Evolutionary conservation across 2,329 filamentous ascomycete species (phyloP).

Genomic region (Ramularia collo-cygni): DNA sequence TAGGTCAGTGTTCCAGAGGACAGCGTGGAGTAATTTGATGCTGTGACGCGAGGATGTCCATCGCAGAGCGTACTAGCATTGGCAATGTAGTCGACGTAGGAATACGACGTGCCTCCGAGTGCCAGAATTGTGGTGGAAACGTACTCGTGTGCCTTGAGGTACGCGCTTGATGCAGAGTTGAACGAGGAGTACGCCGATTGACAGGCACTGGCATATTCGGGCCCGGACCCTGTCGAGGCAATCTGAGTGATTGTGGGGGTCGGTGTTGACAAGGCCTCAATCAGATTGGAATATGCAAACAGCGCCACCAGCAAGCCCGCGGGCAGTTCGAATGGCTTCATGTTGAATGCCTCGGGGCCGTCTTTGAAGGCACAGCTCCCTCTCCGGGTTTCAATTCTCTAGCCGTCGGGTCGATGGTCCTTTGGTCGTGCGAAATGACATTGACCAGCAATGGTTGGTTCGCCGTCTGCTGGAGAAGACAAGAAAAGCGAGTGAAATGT

Average conservation of each 20-base stretch:
- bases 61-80: constrained; percentile 28
- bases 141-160: constrained; percentile 3
- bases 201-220: constrained; percentile 7
- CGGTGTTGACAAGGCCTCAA: constrained; percentile 1
- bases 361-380: neutral
- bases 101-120: constrained; percentile 14
- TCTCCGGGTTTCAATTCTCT: neutral
- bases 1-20: constrained; percentile 14
- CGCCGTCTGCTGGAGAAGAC: no score
- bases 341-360: neutral
- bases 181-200: constrained; percentile 2
- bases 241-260: constrained; percentile 2
- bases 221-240: constrained; percentile 8
- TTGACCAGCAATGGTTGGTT: no score
- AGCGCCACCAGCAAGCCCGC: constrained; percentile 11
- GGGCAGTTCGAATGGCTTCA: constrained; percentile 12
- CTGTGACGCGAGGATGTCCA: constrained; percentile 22
- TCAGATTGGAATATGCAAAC: constrained; percentile 6
- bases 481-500: neutral
- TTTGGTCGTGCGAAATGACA: neutral
- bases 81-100: constrained; percentile 21
- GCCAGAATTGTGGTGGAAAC: constrained; percentile 7
- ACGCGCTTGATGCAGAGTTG: constrained; percentile 2
- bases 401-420: neutral
- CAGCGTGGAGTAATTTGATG: constrained; percentile 19